These are phyloP conservation scores for Rubus idaeus DNA, from an alignment of 306 rosid species.

Conservation along the genomic window DNA sequence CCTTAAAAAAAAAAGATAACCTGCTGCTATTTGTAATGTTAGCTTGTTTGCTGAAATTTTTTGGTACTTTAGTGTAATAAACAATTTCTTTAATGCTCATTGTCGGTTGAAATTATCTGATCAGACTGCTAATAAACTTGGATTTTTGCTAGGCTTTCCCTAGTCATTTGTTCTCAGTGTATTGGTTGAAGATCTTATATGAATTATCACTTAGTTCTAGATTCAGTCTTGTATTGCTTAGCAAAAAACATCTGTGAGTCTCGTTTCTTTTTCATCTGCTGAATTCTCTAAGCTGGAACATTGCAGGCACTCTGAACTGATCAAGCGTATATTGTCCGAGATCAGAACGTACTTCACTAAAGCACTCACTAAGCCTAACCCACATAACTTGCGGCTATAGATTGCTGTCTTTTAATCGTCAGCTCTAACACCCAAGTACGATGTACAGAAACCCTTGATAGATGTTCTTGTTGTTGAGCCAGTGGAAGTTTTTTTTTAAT, in stretches of 20 bases:
- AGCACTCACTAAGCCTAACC: slow-evolving; percentile 73
- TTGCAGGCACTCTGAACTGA: slow-evolving; percentile 81
- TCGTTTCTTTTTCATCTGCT: slow-evolving; percentile 16
- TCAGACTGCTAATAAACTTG: neutral
- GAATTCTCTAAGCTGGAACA: slow-evolving; percentile 26
- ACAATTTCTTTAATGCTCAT: neutral
- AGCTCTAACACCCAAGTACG: slow-evolving; percentile 56
- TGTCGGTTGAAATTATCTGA: neutral
- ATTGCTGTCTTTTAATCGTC: slow-evolving; percentile 42
- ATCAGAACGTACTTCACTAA: slow-evolving; percentile 73
- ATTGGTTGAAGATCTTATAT: neutral
- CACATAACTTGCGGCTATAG: slow-evolving; percentile 58
- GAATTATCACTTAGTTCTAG: neutral
- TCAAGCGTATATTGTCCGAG: slow-evolving; percentile 74
- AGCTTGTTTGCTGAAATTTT: neutral
- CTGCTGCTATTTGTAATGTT: neutral
- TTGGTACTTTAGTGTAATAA: neutral
- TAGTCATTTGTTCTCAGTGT: neutral
- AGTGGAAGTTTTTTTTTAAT: slow-evolving; percentile 27
- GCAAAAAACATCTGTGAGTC: neutral
- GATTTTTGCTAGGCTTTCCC: neutral
- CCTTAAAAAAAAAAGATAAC: neutral
- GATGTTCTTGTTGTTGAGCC: slow-evolving; percentile 39
- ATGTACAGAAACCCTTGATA: slow-evolving; percentile 76
- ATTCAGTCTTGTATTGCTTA: neutral